Evolutionary conservation across 2,329 filamentous ascomycete genomes (phyloP), one percentile per base, ranked within the genome.

Genomic region (Diaporthe citrichinensis): DNA sequence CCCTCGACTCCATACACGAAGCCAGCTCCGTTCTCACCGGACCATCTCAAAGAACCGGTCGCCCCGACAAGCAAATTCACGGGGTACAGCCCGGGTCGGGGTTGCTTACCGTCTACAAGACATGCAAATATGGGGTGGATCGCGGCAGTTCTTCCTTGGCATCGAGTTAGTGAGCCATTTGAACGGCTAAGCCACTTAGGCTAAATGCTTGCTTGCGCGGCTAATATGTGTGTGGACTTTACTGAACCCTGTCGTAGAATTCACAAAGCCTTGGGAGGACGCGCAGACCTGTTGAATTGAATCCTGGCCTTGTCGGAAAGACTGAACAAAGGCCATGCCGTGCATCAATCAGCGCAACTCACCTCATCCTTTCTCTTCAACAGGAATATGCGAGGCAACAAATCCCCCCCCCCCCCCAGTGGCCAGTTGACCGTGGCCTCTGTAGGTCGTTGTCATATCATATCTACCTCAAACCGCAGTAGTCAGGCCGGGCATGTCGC

Each of bases 151-250:
- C 28, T n/a, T 15, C n/a, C 46, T 53, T 51, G 46, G 59, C 59
- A 62, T 3, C 14, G 36, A 62, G n/a, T 44, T 62, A 39, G 44
- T 31, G 31, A 51, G 14, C 62, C 62, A 36, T 49, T 25, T 20
- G 8, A 49, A 53, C 23, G 62, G 28, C 28, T 23, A n/a, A 20
- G n/a, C 15, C 23, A 69, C 14, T 69, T 69, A 55, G 65, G 65
- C 65, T 69, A 69, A 69, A 69, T 69, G 15, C 34, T 39, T 28
- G 25, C 49, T 41, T 41, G 49, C 34, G 34, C 49, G 49, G 65
- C n/a, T 69, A 55, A 69, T 53, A 23, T 68, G 5, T 36, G 5
- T 36, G 23, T n/a, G 59, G 25, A 25, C n/a, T 41, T 41, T 39
- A 28, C 36, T 41, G 25, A 28, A 49, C 39, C 25, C 17, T 44